Percentiles rank a stretch among this genome's conserved stretches.
phyloP scores from a whole-genome alignment of 2,329 filamentous ascomycete species.

The Microascus cirrosus region DNA sequence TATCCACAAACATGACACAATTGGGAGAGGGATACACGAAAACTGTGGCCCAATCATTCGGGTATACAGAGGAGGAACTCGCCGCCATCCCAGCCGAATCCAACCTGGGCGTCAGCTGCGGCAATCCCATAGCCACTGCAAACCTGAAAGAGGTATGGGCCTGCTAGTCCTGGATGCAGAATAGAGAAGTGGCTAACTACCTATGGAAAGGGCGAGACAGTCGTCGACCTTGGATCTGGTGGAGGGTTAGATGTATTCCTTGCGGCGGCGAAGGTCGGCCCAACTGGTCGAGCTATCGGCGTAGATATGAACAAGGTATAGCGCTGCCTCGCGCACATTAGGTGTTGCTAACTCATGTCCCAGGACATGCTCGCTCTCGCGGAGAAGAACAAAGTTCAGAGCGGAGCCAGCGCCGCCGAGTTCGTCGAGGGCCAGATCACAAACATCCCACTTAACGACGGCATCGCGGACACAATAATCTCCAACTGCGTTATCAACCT shows the following conservation, averaged over 20 bases:
- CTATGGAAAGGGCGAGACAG: constrained; percentile 35
- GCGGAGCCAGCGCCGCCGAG: constrained; percentile 27
- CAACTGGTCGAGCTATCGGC: constrained; percentile 36
- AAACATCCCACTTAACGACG: constrained; percentile 27
- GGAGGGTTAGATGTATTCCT: constrained; percentile 48
- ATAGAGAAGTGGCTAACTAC: not conserved
- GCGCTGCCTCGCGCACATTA: not conserved
- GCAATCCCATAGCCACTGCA: constrained; percentile 38
- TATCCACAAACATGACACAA: constrained; percentile 8
- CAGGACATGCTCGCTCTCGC: constrained; percentile 45
- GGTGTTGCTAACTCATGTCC: not conserved
- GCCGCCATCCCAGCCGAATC: constrained; percentile 29
- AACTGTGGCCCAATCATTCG: constrained; percentile 37
- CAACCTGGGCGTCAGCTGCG: constrained; percentile 43
- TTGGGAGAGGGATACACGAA: constrained; percentile 19
- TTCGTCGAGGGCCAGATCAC: constrained; percentile 44
- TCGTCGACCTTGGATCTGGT: constrained; percentile 46
- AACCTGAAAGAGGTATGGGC: constrained; percentile 27
- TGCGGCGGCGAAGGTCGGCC: constrained; percentile 36
- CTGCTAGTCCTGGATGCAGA: not conserved
- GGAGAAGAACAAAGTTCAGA: constrained; percentile 27
- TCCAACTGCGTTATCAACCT: constrained; percentile 55
- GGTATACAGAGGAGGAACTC: constrained; percentile 37
- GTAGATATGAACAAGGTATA: constrained; percentile 48
- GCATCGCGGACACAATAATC: constrained; percentile 42